A percentile compares a stretch with the other conserved stretches of the same genome.
Evolutionary conservation across 345 rosid species (phyloP).

Genomic region (Stellera chamaejasme): DNA sequence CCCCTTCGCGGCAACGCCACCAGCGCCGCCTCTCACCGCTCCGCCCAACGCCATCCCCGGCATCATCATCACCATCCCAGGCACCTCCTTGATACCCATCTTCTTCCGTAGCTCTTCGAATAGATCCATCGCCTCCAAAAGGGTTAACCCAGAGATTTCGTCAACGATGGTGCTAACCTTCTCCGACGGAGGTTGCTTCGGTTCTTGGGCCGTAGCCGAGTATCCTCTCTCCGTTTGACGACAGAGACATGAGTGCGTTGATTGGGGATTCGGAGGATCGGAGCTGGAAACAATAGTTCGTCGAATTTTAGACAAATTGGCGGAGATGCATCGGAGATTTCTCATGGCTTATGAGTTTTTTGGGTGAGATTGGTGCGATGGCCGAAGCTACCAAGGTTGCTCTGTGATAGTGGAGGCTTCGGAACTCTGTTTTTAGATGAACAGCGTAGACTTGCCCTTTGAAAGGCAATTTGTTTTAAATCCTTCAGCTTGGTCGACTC

Average conservation of each 20-base stretch:
- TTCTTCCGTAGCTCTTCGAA: constrained; percentile 51
- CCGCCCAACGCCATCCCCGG: constrained; percentile 63
- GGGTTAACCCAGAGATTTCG: constrained; percentile 55
- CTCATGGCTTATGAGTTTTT: too few species aligned
- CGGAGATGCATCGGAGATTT: too few species aligned
- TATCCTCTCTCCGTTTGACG: constrained; percentile 8
- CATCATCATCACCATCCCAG: constrained; percentile 75
- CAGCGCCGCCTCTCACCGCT: constrained; percentile 27
- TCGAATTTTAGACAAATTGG: too few species aligned
- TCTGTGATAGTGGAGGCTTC: too few species aligned
- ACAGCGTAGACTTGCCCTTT: too few species aligned
- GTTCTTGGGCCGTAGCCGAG: constrained; percentile 16
- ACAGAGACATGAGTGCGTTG: not conserved
- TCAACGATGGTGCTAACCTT: constrained; percentile 42
- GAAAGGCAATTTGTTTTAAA: too few species aligned
- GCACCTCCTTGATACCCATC: constrained; percentile 50
- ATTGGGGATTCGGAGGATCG: constrained; percentile 14
- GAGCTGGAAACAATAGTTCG: constrained; percentile 10
- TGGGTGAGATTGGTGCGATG: too few species aligned
- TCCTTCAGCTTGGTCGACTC: too few species aligned
- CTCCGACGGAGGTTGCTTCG: constrained; percentile 23
- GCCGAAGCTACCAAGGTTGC: too few species aligned
- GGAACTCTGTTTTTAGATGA: too few species aligned
- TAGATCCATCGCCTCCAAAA: constrained; percentile 60
- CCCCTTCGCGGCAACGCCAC: constrained; percentile 20